Evolutionary conservation across 495 filamentous ascomycete genomes (phyloP).

Genomic region (Glutinoglossum americanum): DNA sequence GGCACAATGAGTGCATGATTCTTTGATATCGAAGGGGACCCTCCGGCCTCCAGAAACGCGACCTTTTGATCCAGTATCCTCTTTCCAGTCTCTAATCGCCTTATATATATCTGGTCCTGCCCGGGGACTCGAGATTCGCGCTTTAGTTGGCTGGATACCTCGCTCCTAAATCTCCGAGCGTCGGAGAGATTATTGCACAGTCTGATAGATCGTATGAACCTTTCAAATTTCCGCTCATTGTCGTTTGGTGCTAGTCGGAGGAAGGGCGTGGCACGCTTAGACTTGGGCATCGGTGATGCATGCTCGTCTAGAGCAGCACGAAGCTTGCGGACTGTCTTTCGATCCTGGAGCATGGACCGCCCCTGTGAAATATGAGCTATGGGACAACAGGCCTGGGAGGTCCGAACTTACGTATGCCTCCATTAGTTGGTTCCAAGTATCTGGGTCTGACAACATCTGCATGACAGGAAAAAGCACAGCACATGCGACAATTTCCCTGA

Average conservation of each 20-base stretch:
- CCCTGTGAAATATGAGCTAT: slow-evolving; percentile 24
- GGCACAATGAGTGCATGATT: not conserved
- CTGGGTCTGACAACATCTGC: slow-evolving; percentile 60
- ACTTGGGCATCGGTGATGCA: slow-evolving; percentile 59
- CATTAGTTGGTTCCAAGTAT: slow-evolving; percentile 92
- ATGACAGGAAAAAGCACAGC: slow-evolving; percentile 51
- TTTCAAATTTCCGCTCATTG: slow-evolving; percentile 80
- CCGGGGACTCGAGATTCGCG: slow-evolving; percentile 56
- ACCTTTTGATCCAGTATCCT: slow-evolving; percentile 78
- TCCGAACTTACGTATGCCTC: slow-evolving; percentile 42
- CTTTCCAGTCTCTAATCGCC: slow-evolving; percentile 80
- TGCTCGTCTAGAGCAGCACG: slow-evolving; percentile 89
- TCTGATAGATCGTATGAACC: slow-evolving; percentile 75
- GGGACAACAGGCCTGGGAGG: not conserved
- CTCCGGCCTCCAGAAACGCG: slow-evolving; percentile 45
- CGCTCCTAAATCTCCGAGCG: slow-evolving; percentile 72
- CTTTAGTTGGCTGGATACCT: slow-evolving; percentile 82
- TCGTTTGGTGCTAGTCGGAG: slow-evolving; percentile 47
- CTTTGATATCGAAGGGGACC: slow-evolving; percentile 16
- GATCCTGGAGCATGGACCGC: slow-evolving; percentile 72
- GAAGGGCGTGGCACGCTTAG: slow-evolving; percentile 36
- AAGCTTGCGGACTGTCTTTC: slow-evolving; percentile 84
- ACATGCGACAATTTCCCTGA: slow-evolving; percentile 69
- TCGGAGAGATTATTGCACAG: slow-evolving; percentile 86
- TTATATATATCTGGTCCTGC: slow-evolving; percentile 67